Evolutionary conservation across 345 rosid species (phyloP).

Genomic region (Viola odorata): DNA sequence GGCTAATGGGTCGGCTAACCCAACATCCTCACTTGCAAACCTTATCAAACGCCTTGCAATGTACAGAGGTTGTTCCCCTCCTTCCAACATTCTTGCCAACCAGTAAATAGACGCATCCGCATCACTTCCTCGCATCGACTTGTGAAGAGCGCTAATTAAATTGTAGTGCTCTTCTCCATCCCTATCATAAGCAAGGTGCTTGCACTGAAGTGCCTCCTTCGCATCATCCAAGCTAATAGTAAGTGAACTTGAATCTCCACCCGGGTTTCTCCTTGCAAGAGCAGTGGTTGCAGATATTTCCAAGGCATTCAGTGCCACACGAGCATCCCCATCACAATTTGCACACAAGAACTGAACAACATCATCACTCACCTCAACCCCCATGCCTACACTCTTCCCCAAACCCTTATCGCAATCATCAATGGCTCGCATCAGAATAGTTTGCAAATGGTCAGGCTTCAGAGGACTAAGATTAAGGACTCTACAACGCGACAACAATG

Average conservation of each 20-base stretch:
- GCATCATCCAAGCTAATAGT: constrained; percentile 53
- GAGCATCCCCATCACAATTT: constrained; percentile 81
- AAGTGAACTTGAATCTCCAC: constrained; percentile 7
- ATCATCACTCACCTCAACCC: constrained; percentile 35
- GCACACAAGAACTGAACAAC: constrained; percentile 49
- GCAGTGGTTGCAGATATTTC: constrained; percentile 68
- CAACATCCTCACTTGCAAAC: constrained; percentile 86
- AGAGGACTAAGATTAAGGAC: constrained; percentile 59
- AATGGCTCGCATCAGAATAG: constrained; percentile 50
- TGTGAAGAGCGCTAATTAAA: constrained; percentile 74
- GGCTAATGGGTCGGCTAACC: constrained; percentile 69
- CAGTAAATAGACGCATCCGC: constrained; percentile 79
- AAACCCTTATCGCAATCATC: constrained; percentile 44
- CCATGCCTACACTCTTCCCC: constrained; percentile 20
- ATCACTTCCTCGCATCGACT: constrained; percentile 79
- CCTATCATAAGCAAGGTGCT: constrained; percentile 74
- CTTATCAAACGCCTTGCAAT: constrained; percentile 71
- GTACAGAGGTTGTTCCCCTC: constrained; percentile 83
- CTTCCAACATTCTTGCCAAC: constrained; percentile 80
- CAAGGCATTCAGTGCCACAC: constrained; percentile 68
- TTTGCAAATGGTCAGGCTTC: constrained; percentile 45
- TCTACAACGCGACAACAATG: constrained; percentile 68
- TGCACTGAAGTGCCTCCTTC: constrained; percentile 75
- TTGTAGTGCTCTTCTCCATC: constrained; percentile 86
- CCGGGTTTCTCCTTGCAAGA: constrained; percentile 23